Evolutionary conservation across 768 basidiomycete species (phyloP), one percentile per base, ranked within the genome.

Genomic region (Aureoboletus auriporus): DNA sequence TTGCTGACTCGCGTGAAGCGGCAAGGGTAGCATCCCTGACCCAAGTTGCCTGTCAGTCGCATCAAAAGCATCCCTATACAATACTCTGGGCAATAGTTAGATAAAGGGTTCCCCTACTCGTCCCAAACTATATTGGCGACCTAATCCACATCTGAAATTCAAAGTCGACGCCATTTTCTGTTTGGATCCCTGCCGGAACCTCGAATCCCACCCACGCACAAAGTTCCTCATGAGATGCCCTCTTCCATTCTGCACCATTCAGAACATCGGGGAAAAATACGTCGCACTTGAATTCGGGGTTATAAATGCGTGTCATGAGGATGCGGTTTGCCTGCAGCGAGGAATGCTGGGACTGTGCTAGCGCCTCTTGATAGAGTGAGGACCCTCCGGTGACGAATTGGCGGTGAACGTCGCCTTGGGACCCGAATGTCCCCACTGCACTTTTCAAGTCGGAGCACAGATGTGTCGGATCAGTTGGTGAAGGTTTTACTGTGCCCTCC

Each of bases 91-190:
- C 37, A 36, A 30, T 33, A 42, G 35, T 14, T 39, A 34, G 34
- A 58, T 36, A 20, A 52, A 41, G 37, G 28, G 30, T 46, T 26
- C 12, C 20, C 27, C 29, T 27, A 4, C 17, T 38, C 20, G 20
- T 23, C 20, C 20, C 10, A 33, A 14, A 14, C 33, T 26, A n/a
- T 26, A 43, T 61, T 48, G 50, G 29, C 46, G 61, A 64, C 44
- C 79, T 77, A 42, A 82, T 75, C 95, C 95, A 99, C 93, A 99
- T 93, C 73, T 99, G 90, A 68, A 85, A 96, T 71, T 90, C 88
- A 65, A 94, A 99, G 55, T 77, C 74, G 39, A 91, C 73, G 9
- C 84, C 90, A 46, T 87, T 86, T 68, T 96, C 93, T 64, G 82
- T 80, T 66, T 89, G 84, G 59, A 79, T 69, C 4, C 89, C 92